These are phyloP conservation scores for Yamadazyma friedrichii DNA, from an alignment of 1,139 yeast genomes.

Conservation along the genomic window DNA sequence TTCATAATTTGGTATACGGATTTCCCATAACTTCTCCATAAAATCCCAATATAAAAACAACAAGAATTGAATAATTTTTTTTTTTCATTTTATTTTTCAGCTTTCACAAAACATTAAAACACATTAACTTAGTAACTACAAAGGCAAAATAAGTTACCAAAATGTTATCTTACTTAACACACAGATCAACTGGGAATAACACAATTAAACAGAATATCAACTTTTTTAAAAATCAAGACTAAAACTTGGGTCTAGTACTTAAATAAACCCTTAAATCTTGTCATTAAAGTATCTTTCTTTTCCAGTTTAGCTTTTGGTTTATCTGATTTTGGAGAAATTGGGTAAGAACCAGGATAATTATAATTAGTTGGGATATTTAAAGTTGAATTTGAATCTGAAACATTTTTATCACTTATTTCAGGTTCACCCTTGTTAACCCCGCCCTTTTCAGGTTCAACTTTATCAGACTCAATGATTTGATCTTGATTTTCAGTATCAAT, in stretches of 20 bases:
- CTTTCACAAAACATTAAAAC: too few species aligned
- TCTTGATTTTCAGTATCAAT: background rate
- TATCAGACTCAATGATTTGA: background rate
- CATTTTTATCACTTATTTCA: too few species aligned
- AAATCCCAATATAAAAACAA: background rate
- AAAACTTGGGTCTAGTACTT: slow-evolving; percentile 8
- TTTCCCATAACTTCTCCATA: background rate
- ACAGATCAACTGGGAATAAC: slow-evolving; percentile 2
- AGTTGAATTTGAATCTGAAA: slow-evolving; percentile 15
- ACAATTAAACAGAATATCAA: background rate
- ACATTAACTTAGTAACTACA: too few species aligned
- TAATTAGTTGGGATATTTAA: slow-evolving; percentile 7
- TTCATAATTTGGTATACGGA: too few species aligned
- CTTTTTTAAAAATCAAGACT: background rate
- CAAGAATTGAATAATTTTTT: slow-evolving; percentile 1
- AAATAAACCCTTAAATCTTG: slow-evolving; percentile 36
- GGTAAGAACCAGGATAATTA: slow-evolving; percentile 11
- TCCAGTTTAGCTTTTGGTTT: slow-evolving; percentile 3
- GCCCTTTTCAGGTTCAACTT: background rate
- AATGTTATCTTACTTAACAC: background rate
- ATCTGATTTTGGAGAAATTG: slow-evolving; percentile 9
- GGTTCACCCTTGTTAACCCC: slow-evolving; percentile 2
- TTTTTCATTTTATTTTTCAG: background rate
- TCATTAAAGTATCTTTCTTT: slow-evolving; percentile 28
- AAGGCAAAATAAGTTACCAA: too few species aligned